Evolutionary conservation across 371 early-diverging fungal species (phyloP).

Genomic region (Mucor lusitanicus): DNA sequence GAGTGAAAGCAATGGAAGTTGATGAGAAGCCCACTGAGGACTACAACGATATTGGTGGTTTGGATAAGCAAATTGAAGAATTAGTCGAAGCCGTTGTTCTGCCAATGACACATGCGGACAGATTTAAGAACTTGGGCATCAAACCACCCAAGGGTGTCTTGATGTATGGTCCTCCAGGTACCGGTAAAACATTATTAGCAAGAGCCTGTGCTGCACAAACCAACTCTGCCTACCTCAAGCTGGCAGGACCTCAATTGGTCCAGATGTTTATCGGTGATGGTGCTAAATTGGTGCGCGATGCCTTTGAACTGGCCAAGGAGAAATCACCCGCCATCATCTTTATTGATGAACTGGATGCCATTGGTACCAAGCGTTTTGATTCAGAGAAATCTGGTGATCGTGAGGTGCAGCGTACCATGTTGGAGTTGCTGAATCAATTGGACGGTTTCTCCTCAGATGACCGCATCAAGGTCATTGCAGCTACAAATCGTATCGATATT

Average conservation of each 20-base stretch:
- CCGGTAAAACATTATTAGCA: slow-evolving; percentile 96
- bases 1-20: slow-evolving; percentile 99
- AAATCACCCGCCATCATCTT: slow-evolving; percentile 99
- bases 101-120: slow-evolving; percentile 97
- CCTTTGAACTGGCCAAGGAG: slow-evolving; percentile 98
- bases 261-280: slow-evolving; percentile 99
- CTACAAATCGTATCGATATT: slow-evolving; percentile 99
- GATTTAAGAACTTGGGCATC: slow-evolving; percentile 96
- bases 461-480: slow-evolving; percentile 99
- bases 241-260: slow-evolving; percentile 98
- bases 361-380: slow-evolving; percentile 99
- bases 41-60: slow-evolving; percentile 99
- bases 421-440: slow-evolving; percentile 99
- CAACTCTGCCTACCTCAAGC: slow-evolving; percentile 94
- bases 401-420: slow-evolving; percentile 99
- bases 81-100: slow-evolving; percentile 98
- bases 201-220: slow-evolving; percentile 99
- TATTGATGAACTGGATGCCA: slow-evolving; percentile 99
- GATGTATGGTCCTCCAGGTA: slow-evolving; percentile 99
- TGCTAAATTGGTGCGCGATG: slow-evolving; percentile 98
- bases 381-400: slow-evolving; percentile 99
- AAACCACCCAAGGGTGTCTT: slow-evolving; percentile 98
- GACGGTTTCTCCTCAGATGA: slow-evolving; percentile 99
- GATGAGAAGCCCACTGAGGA: slow-evolving; percentile 99
- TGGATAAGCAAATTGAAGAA: slow-evolving; percentile 99